These are phyloP conservation scores for Pyrenula massariospora DNA, from an alignment of 495 filamentous ascomycete species.

Conservation along the genomic window DNA sequence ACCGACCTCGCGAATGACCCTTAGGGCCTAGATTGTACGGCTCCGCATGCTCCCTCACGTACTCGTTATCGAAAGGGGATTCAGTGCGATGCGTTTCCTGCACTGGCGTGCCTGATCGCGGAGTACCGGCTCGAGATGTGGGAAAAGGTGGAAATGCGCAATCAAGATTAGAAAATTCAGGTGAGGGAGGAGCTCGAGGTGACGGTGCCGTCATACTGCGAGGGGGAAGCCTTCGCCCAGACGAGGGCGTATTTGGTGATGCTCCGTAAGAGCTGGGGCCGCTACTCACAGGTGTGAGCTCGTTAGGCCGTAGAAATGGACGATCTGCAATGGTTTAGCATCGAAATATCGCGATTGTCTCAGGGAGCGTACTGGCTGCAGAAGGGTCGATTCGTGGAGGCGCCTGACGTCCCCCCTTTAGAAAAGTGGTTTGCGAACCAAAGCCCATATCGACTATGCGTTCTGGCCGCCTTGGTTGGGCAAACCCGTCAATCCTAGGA, in stretches of 20 bases:
- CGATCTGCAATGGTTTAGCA: constrained; percentile 35
- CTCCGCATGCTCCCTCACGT: constrained; percentile 1
- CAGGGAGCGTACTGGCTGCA: constrained; percentile 38
- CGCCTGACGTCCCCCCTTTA: constrained; percentile 12
- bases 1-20: background rate
- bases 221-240: constrained; percentile 28
- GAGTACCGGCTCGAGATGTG: constrained; percentile 18
- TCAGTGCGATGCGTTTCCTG: background rate
- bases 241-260: constrained; percentile 38
- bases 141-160: constrained; percentile 52
- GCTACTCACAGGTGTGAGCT: constrained; percentile 49
- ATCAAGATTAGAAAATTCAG: constrained; percentile 39
- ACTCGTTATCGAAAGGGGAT: background rate
- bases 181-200: constrained; percentile 26
- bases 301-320: constrained; percentile 42
- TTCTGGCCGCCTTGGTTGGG: background rate
- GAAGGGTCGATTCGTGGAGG: constrained; percentile 44
- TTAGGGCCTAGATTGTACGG: background rate
- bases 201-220: constrained; percentile 36
- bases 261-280: constrained; percentile 19
- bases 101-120: constrained; percentile 22
- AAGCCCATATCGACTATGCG: background rate
- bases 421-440: constrained; percentile 2
- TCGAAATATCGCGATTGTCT: background rate
- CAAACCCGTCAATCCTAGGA: background rate